Evolutionary conservation across 1,284 basidiomycete species (phyloP), one percentile per base, ranked within the genome.

Genomic region (Schizophyllum amplum): DNA sequence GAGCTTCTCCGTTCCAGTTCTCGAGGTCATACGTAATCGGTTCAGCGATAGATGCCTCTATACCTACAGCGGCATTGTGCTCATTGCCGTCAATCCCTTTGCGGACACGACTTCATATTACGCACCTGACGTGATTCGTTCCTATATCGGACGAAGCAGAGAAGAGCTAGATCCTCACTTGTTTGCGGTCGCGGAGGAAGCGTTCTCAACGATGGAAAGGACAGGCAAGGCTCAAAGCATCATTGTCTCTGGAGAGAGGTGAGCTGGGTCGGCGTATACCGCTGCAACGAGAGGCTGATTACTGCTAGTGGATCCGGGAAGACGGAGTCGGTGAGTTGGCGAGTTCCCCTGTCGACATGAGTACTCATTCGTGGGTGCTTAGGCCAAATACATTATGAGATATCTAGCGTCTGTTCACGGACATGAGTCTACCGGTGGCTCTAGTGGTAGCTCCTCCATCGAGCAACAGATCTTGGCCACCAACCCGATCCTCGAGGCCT

Each of bases 401-500:
- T 99, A 98, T 74, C 90, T 99, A 67, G 97, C 97, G 11, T 98
- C 95, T 0, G 93, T 98, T 50, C 94, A 98, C 64, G 27, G 6
- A 13, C 27, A 13, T 13, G 71, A 83, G 72, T 67, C 79, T 61
- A 78, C 74, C 67, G 72, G 77, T 53, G 85, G 86, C 72, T 72
- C 78, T 13, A 86, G 75, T 70, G 82, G 81, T 13, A 91, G 90
- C 65, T 73, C 79, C 46, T 84, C 97, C 71, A 93, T 95, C 58
- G 97, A 99, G 71, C 85, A 88, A 57, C 96, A 98, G 71, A 99
- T 99, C 60, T 78, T 99, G 51, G 97, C 97, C 26, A 98, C 96
- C 24, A 99, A 99, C 69, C 97, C 97, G n/a, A 98, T 98, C 66
- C 89, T 99, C 68, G 97, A 99, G 73, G 93, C 97, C 0, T 99